phyloP scores from a whole-genome alignment of 2,329 filamentous ascomycete genomes.

The Geoglossum cookeanum region DNA sequence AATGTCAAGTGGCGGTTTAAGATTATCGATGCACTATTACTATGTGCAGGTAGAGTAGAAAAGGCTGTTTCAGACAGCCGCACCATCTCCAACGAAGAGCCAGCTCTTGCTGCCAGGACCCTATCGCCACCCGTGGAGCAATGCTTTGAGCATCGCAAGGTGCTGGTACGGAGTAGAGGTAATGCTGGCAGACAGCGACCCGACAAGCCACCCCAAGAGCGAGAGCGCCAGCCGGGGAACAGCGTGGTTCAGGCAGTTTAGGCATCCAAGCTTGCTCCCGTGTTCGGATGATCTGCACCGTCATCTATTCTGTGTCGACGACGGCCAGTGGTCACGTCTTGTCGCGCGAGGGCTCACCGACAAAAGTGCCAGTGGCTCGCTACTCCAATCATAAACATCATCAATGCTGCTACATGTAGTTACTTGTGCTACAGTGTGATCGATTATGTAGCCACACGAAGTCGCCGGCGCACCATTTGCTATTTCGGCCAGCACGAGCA shows the following conservation, averaged over 20 bases:
- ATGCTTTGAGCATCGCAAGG: neutral
- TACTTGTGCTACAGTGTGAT: neutral
- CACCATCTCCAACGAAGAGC: neutral
- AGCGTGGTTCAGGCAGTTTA: neutral
- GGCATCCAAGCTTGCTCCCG: neutral
- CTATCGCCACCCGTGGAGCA: neutral
- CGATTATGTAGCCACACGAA: neutral
- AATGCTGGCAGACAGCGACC: neutral
- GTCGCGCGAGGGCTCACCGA: neutral
- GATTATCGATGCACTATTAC: neutral
- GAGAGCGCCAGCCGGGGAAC: neutral
- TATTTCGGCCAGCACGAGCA: neutral
- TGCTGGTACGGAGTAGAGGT: neutral
- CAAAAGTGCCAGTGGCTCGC: neutral
- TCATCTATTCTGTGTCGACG: no score
- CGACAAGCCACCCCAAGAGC: neutral
- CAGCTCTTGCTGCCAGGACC: neutral
- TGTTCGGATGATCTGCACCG: neutral
- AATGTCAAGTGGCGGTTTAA: neutral
- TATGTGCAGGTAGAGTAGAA: neutral
- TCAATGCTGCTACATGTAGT: neutral
- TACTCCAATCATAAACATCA: neutral
- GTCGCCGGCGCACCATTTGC: neutral
- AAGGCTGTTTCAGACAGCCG: neutral
- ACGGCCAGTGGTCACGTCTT: neutral